phyloP scores from a whole-genome alignment of 2,329 filamentous ascomycete species.

The Sporothrix brunneoviolacea region DNA sequence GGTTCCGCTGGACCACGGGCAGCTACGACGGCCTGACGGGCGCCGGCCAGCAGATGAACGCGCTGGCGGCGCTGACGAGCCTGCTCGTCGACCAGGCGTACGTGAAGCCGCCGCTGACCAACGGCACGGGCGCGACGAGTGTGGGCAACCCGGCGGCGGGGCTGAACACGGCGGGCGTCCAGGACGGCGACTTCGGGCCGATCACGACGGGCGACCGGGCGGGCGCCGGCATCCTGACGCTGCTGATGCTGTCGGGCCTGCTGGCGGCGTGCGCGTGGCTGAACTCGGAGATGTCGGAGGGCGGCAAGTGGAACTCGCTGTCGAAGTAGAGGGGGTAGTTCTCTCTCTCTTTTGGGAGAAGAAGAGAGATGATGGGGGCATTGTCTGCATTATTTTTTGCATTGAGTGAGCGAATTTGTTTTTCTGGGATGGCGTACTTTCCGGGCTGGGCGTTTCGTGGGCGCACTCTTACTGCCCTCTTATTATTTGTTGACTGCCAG shows the following conservation, averaged over 20 bases:
- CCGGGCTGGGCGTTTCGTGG: too few relatives aligned
- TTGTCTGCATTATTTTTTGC: too few relatives aligned
- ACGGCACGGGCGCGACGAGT: constrained; percentile 37
- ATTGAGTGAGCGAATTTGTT: too few relatives aligned
- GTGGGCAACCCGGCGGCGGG: constrained; percentile 27
- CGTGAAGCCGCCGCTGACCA: constrained; percentile 27
- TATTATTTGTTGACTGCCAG: too few relatives aligned
- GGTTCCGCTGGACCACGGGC: constrained; percentile 53
- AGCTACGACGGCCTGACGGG: constrained; percentile 35
- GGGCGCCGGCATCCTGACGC: constrained; percentile 60
- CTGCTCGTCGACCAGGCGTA: constrained; percentile 31
- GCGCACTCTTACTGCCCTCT: too few relatives aligned
- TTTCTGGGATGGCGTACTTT: too few relatives aligned
- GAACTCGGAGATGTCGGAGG: constrained; percentile 11
- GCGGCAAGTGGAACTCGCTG: neutral
- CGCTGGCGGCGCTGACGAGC: constrained; percentile 41
- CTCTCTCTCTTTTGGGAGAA: neutral
- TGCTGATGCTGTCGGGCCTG: constrained; percentile 47
- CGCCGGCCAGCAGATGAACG: constrained; percentile 48
- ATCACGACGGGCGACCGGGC: constrained; percentile 56
- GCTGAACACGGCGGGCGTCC: constrained; percentile 16
- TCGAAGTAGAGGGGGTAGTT: neutral
- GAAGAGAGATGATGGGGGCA: too few relatives aligned
- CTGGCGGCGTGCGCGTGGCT: constrained; percentile 41
- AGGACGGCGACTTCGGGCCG: constrained; percentile 25